A percentile compares a stretch with the other conserved stretches of the same genome.
Evolutionary conservation across 371 early-diverging fungal species (phyloP).

Genomic region (Rhizomucor miehei): DNA sequence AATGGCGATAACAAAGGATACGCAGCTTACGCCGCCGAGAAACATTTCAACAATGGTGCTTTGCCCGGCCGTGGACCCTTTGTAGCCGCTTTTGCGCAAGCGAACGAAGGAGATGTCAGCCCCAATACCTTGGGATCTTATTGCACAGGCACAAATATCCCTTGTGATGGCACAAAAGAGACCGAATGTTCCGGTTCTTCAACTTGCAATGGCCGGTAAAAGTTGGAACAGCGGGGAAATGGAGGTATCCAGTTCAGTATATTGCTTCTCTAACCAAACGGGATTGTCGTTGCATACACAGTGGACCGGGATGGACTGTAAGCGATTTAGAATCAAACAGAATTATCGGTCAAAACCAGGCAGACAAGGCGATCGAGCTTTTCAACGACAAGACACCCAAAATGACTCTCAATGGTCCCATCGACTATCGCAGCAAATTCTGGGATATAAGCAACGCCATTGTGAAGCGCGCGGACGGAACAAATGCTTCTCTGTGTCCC

Average conservation of each 20-base stretch:
- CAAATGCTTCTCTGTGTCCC: slow-evolving; percentile 15
- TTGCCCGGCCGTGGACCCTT: slow-evolving; percentile 22
- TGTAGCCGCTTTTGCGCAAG: slow-evolving; percentile 65
- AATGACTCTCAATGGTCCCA: slow-evolving; percentile 18
- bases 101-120: slow-evolving; percentile 65
- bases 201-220: slow-evolving; percentile 37
- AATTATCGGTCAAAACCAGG: slow-evolving; percentile 56
- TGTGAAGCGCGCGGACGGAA: slow-evolving; percentile 22
- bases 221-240: no score
- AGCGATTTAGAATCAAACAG: slow-evolving; percentile 48
- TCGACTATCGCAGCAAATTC: slow-evolving; percentile 40
- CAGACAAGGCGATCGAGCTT: slow-evolving; percentile 33
- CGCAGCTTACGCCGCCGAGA: slow-evolving; percentile 53
- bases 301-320: slow-evolving; percentile 38
- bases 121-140: slow-evolving; percentile 57
- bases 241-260: no score
- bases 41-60: slow-evolving; percentile 14
- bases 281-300: no score
- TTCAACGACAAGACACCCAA: slow-evolving; percentile 4
- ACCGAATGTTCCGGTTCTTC: slow-evolving; percentile 33
- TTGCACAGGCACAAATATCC: slow-evolving; percentile 57
- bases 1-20: slow-evolving; percentile 72
- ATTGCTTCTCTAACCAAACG: neutral
- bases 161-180: slow-evolving; percentile 53
- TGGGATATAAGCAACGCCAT: slow-evolving; percentile 43